These are phyloP conservation scores for Wickerhamomyces ciferrii DNA, from an alignment of 805 yeast species.

Conservation along the genomic window DNA sequence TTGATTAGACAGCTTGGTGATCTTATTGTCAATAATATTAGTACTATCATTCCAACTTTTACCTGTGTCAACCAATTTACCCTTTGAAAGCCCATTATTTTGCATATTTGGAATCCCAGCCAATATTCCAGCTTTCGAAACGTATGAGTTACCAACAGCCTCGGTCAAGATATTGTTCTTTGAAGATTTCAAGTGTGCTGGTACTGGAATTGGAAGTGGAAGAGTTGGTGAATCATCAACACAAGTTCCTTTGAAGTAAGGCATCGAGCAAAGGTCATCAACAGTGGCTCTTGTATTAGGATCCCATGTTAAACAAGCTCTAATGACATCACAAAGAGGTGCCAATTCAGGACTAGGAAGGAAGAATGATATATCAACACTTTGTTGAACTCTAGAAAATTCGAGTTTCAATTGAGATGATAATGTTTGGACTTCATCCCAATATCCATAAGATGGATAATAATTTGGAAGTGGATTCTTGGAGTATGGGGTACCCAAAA, in stretches of 20 bases:
- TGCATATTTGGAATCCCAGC: background rate
- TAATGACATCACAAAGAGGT: constrained; percentile 31
- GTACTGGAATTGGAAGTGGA: background rate
- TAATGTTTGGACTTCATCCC: constrained; percentile 59
- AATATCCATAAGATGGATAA: constrained; percentile 61
- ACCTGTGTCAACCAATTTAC: no score
- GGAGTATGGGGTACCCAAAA: constrained; percentile 68
- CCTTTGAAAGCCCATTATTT: background rate
- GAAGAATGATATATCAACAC: constrained; percentile 40
- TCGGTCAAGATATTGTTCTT: background rate
- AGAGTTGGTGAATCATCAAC: constrained; percentile 12
- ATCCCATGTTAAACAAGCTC: constrained; percentile 62
- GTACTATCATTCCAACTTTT: no score
- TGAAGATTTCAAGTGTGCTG: background rate
- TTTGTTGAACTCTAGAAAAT: constrained; percentile 47
- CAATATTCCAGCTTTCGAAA: background rate
- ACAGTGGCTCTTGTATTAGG: constrained; percentile 59
- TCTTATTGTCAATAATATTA: background rate
- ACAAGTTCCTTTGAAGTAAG: constrained; percentile 48
- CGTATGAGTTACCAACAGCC: background rate
- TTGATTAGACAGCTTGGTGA: background rate
- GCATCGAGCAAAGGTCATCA: constrained; percentile 39
- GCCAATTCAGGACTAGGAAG: constrained; percentile 39
- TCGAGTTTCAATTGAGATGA: constrained; percentile 49
- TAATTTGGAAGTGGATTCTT: constrained; percentile 19